Percentiles rank a stretch among this genome's conserved stretches.
phyloP scores from a whole-genome alignment of 73 alveolate genomes.

The Symbiodinium natans region DNA sequence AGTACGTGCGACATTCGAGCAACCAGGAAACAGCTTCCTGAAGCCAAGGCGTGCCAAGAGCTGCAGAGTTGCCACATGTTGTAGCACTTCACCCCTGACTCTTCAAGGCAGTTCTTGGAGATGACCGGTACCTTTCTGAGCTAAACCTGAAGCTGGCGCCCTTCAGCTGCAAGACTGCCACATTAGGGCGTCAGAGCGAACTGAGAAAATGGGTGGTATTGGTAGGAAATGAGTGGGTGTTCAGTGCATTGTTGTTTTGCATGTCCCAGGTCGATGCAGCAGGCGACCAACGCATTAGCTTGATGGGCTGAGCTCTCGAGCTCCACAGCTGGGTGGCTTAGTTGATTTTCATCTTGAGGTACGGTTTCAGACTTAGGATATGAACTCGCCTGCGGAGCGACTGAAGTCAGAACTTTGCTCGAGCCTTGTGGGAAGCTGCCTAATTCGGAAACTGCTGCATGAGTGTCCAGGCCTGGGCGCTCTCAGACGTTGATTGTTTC shows the following conservation, averaged over 20 bases:
- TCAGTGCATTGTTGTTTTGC: not conserved
- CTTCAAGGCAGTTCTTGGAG: not conserved
- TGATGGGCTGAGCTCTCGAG: not conserved
- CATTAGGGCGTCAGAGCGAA: not conserved
- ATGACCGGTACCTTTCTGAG: not conserved
- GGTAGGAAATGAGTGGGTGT: not conserved
- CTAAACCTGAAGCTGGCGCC: conserved; percentile 19
- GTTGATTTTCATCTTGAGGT: not conserved
- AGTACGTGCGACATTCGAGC: too few relatives aligned
- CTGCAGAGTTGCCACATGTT: not conserved
- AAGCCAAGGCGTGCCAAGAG: too few relatives aligned
- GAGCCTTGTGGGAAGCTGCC: not conserved
- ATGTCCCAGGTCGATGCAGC: conserved; percentile 4
- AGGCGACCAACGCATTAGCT: not conserved
- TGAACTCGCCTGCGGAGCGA: too few relatives aligned
- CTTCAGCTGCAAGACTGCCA: not conserved
- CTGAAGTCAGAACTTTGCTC: not conserved
- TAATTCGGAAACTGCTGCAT: not conserved
- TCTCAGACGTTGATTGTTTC: not conserved
- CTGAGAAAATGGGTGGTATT: not conserved
- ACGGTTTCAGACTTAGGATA: not conserved
- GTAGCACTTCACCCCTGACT: not conserved
- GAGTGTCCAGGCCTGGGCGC: not conserved
- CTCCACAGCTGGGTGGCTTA: not conserved
- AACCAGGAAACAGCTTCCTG: too few relatives aligned